These are phyloP conservation scores for Talaromyces sp. DNA, from an alignment of 2,329 filamentous ascomycete species.

Conservation along the genomic window DNA sequence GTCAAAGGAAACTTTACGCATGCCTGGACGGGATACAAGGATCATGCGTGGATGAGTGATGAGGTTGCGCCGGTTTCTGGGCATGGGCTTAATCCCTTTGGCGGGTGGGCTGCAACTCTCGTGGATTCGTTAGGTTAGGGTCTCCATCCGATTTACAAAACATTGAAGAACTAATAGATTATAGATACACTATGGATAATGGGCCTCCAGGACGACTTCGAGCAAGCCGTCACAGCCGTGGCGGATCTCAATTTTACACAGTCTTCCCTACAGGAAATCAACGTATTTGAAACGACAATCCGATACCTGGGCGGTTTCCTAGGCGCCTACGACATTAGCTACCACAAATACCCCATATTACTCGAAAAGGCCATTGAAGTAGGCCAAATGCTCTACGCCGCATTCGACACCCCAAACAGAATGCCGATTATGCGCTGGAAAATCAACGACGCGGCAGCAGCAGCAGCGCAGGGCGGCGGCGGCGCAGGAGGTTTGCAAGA, in stretches of 20 bases:
- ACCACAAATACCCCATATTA: slow-evolving; percentile 57
- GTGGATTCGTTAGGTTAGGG: slow-evolving; percentile 55
- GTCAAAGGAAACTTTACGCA: slow-evolving; percentile 69
- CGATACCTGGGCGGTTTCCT: slow-evolving; percentile 80
- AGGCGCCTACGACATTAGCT: slow-evolving; percentile 76
- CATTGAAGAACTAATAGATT: background rate
- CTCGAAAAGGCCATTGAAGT: slow-evolving; percentile 71
- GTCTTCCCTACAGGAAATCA: slow-evolving; percentile 62
- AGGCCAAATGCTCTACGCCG: slow-evolving; percentile 69
- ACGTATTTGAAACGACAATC: slow-evolving; percentile 83
- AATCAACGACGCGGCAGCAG: slow-evolving; percentile 12
- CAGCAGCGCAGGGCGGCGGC: slow-evolving; percentile 6
- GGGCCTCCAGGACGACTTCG: slow-evolving; percentile 69
- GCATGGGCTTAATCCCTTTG: slow-evolving; percentile 68
- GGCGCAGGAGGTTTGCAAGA: slow-evolving; percentile 18
- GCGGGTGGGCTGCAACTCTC: slow-evolving; percentile 80
- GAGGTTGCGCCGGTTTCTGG: slow-evolving; percentile 72
- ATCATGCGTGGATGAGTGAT: slow-evolving; percentile 75
- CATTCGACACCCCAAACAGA: slow-evolving; percentile 84
- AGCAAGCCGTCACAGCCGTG: slow-evolving; percentile 65
- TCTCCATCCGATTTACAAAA: background rate
- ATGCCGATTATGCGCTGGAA: slow-evolving; percentile 65
- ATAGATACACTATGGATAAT: slow-evolving; percentile 83
- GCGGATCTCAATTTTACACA: slow-evolving; percentile 72
- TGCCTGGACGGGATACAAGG: slow-evolving; percentile 74